Evolutionary conservation across 2,329 filamentous ascomycete species (phyloP), one percentile per base, ranked within the genome.

Genomic region (Paecilomyces sp.): DNA sequence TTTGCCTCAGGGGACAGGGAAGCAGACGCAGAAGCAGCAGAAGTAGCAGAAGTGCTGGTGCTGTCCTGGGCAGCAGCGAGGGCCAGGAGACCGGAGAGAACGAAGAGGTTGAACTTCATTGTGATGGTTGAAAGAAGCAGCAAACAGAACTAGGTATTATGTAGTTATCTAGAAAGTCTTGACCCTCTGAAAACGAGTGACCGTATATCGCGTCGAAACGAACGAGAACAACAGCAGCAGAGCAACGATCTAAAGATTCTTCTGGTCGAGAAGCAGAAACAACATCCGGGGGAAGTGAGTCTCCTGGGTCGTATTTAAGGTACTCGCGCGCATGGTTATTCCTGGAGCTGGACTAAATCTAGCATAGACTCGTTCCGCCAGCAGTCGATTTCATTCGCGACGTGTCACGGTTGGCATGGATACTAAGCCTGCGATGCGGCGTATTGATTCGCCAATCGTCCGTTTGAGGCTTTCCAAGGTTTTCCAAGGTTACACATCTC

Each of bases 41-140:
- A 69, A 57, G 66, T 62, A 55, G 64, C 62, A 11, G 68, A 58
- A 50, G 66, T 69, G 57, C 66, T 62, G 54, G 64, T 66, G 36
- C 64, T 64, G 61, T 68, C 65, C 65, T 80, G 74, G 60, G 79
- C 79, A 58, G 76, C 72, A 55, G 71, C 78, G 65, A 79, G 68
- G 64, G 74, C 76, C 64, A 76, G 69, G 62, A 83, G 72, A 62
- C 77, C 73, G 60, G 75, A 71, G 62, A 82, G 65, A 64, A 79
- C 71, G 64, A 79, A 63, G 61, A 77, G 60, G 61, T 71, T 74
- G 74, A 79, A 65, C 72, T 76, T 77, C 75, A 77, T 77, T 58
- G 65, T 73, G 65, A 58, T 25, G 47, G 53, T 15, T 22, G 11
- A 41, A 22, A 18, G 7, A 13, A 34, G 18, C n/a, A 11, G 33